Base-by-base conservation (phyloP, 225 moss, liverwort and hornwort genomes). In the Marchantia polymorpha region DNA sequence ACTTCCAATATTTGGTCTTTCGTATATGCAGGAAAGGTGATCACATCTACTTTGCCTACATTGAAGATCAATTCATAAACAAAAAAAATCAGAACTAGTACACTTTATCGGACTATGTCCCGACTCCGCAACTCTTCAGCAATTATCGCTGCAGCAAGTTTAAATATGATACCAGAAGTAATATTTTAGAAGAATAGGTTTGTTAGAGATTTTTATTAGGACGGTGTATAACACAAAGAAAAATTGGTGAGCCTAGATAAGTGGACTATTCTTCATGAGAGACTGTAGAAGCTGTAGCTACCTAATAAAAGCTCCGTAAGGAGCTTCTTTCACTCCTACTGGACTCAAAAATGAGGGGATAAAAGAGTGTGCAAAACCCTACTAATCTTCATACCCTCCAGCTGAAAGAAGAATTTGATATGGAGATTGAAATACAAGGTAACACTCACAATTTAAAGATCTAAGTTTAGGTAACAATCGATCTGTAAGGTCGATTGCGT, bases 401-500 rank as follows among this genome's bases (percentile, higher is more conserved):
- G 23, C 7, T 61, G n/a, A 61, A n/a, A 61, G 61, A 17, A 23
- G 61, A 23, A 61, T 22, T 22, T 5, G 16, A 16, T 12, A 52
- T 52, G 19, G 27, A 56, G 29, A 30, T 12, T 81, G 64, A 81
- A 71, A 39, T 39, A 39, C 39, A 39, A 39, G 39, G 39, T 39
- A 39, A 39, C 53, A 78, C 91, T 91, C 85, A 95, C 93, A 93
- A 82, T 91, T 88, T 84, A 92, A 80, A 60, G 92, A 88, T 73
- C 86, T 87, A 59, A 96, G 88, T 76, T 93, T 91, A 52, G 93
- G 95, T 55, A 96, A 81, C 77, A 96, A 87, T 54, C 91, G 92
- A 83, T 96, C 91, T 48, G 95, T 96, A n/a, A 96, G 90, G 78
- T 96, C 95, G 64, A 96, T 92, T 64, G 93, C 90, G 82, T 96